Base-by-base conservation (phyloP, 257 asterid genomes). In the Parsonsia alboflavescens region DNA sequence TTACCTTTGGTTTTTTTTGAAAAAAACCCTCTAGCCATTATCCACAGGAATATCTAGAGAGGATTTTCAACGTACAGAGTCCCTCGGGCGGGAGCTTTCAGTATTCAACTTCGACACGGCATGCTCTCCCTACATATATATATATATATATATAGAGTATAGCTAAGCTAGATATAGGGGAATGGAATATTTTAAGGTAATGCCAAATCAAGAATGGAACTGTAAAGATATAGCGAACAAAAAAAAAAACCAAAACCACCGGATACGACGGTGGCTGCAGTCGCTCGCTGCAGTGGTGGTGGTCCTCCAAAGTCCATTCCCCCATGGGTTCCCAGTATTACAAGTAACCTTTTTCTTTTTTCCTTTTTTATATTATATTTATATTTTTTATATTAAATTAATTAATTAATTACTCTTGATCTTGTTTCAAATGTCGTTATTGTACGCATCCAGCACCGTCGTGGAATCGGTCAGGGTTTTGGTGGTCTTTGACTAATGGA, bases 71-170 rank as follows among this genome's bases (percentile, higher is more conserved):
- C n/a, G n/a, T n/a, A n/a, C n/a, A n/a, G n/a, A n/a, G n/a, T n/a
- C n/a, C n/a, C n/a, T n/a, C n/a, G n/a, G n/a, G n/a, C 78, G 71
- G 24, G 62, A 46, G 56, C 73, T 56, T 72, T 82, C 81, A 42
- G n/a, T 17, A 64, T 58, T 70, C 26, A 22, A 45, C 54, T 15
- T 72, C 39, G n/a, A n/a, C n/a, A 28, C 48, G n/a, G 72, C 64
- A 50, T 71, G 79, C 73, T 68, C 72, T 30, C 84, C 79, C 77
- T 41, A 63, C 17, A 49, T 19, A 36, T 49, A 1, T 52, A 75
- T 63, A 74, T 41, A 63, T 10, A 49, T 19, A 36, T 49, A 1
- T 52, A 75, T 63, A 74, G 75, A 28, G 44, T 79, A 69, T 64
- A 49, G 58, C 1, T 53, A n/a, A 49, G 73, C 39, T 33, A 33